Percentiles rank a stretch among this genome's conserved stretches.
Conservation (phyloP, 192 early-diverging fungal species). For the Powellomyces hirtus region DNA sequence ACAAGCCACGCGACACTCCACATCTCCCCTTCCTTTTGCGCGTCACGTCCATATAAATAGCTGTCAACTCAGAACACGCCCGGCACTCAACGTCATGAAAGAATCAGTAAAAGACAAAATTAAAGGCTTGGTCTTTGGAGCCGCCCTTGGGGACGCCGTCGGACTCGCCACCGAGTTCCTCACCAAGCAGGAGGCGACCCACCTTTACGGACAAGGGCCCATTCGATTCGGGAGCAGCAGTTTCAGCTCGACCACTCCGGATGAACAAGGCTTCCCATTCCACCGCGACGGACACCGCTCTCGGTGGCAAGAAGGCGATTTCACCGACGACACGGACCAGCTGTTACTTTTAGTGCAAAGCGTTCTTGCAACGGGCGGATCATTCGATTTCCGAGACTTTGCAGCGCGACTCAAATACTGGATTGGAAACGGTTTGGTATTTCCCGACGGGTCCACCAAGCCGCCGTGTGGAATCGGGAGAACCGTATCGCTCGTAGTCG, state of each 20-base stretch:
- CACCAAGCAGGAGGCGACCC: constrained; percentile 36
- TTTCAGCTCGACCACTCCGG: constrained; percentile 34
- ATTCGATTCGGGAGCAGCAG: constrained; percentile 47
- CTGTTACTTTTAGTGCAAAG: constrained; percentile 43
- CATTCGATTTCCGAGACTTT: constrained; percentile 48
- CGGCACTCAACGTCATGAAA: background rate
- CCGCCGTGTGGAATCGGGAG: constrained; percentile 54
- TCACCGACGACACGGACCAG: constrained; percentile 63
- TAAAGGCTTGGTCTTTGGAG: constrained; percentile 37
- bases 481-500: constrained; percentile 49
- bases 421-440: constrained; percentile 47
- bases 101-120: background rate
- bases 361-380: constrained; percentile 44
- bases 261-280: constrained; percentile 25
- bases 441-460: constrained; percentile 42
- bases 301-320: constrained; percentile 44
- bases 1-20: background rate
- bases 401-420: constrained; percentile 51
- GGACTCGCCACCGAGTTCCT: constrained; percentile 67
- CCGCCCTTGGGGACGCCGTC: constrained; percentile 61
- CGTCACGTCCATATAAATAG: too few relatives aligned
- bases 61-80: too few relatives aligned
- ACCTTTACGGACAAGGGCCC: constrained; percentile 55
- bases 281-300: constrained; percentile 39
- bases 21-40: too few relatives aligned